Base-by-base conservation (phyloP, 2,329 filamentous ascomycete species). In the Xylariaceae sp. region DNA sequence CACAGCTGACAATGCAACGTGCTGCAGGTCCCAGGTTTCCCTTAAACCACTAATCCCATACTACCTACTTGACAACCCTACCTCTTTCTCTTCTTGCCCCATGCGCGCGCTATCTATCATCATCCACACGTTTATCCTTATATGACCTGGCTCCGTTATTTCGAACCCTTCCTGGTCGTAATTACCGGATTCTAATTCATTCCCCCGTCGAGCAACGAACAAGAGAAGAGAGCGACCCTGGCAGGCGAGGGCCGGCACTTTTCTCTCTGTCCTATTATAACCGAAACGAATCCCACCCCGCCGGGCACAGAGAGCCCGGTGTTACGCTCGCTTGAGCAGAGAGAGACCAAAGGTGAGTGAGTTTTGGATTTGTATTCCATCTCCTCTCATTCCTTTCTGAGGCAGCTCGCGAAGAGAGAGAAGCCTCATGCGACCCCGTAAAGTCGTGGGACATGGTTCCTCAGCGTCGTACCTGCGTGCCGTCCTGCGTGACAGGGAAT, bases 1-100 rank as follows among this genome's bases (percentile, higher is more conserved):
- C 54, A 62, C 57, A 62, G 57, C 62, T 69, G 35, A 64, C 62
- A 55, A 66, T 63, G 61, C 42, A 61, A 63, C 61, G 35, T 52
- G 34, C 59, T 59, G 62, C 62, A 64, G 62, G 58, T 59, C 58
- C 62, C 56, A 50, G 37, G 37, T 56, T 57, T 23, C 17, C 23
- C 23, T 30, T 30, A 30, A 30, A 51, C 61, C 44, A 51, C 58
- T 55, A 53, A 30, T 30, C 23, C 23, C 23, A 30, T 30, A 30
- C 23, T 30, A 30, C 23, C 23, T 30, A 30, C 23, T 30, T 30
- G 4, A 30, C 23, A 30, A 30, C 23, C 23, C 37, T 42, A 42
- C 37, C 37, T 42, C 37, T 42, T 51, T 48, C 53, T 44, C 52
- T 34, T 30, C 53, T 45, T 47, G 51, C 48, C 55, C 55, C 57